These are phyloP conservation scores for Vanrija sp. DNA, from an alignment of 1,284 basidiomycete species.

Conservation along the genomic window DNA sequence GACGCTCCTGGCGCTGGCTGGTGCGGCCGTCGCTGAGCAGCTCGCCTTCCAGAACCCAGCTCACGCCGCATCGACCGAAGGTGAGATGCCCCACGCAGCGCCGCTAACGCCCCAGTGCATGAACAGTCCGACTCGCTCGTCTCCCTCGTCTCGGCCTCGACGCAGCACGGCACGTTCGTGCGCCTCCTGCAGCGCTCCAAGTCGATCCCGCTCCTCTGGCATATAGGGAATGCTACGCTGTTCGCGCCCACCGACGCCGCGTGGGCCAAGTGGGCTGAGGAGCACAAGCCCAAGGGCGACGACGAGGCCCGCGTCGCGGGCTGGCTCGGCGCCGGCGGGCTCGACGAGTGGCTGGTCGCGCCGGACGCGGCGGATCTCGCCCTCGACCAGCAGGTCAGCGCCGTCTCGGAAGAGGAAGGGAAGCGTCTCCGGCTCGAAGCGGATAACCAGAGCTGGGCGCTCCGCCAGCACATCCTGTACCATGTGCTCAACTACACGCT, in stretches of 20 bases:
- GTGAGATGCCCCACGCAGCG: too few species aligned
- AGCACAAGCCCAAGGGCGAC: constrained; percentile 19
- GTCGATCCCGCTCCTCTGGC: constrained; percentile 87
- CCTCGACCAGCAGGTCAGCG: neutral
- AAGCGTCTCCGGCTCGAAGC: constrained; percentile 6
- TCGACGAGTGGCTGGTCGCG: constrained; percentile 30
- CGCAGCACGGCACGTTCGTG: constrained; percentile 75
- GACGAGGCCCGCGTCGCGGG: constrained; percentile 8
- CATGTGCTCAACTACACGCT: constrained; percentile 87
- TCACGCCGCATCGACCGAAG: too few species aligned
- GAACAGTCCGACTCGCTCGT: constrained; percentile 55
- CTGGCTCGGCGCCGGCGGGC: constrained; percentile 31
- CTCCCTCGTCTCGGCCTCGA: constrained; percentile 69
- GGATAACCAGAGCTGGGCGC: constrained; percentile 68
- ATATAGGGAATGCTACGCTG: constrained; percentile 73
- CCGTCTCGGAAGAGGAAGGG: constrained; percentile 28
- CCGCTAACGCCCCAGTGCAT: too few species aligned
- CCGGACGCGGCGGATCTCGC: neutral
- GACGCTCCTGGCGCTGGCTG: neutral
- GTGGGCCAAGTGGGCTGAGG: constrained; percentile 53
- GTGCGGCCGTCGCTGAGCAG: neutral
- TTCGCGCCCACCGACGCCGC: constrained; percentile 96
- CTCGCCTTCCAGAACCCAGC: neutral
- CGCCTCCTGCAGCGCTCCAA: constrained; percentile 76
- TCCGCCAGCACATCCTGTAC: constrained; percentile 90